Percentiles rank a stretch among this genome's conserved stretches.
Conservation (phyloP, 2,329 filamentous ascomycete species). For the Diaporthe aspalathi region DNA sequence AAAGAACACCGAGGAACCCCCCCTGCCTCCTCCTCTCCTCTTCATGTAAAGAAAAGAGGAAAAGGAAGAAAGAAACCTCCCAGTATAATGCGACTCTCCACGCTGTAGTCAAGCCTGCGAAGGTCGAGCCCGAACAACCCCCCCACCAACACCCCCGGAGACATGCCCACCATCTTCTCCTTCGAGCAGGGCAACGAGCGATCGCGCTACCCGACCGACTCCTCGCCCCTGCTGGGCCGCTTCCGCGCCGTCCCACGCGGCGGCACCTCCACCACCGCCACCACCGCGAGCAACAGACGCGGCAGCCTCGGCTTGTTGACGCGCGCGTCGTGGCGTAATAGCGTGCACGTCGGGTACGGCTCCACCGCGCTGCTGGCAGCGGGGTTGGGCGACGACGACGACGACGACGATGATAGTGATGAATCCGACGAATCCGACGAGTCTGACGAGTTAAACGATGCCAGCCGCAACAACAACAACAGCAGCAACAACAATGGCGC, state of each 20-base stretch:
- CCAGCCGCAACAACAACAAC: constrained; percentile 45
- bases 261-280: constrained; percentile 11
- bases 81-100: constrained; percentile 33
- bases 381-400: constrained; percentile 49
- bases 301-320: constrained; percentile 56
- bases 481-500: constrained; percentile 45
- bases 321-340: constrained; percentile 55
- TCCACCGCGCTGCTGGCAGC: constrained; percentile 58
- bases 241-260: constrained; percentile 70
- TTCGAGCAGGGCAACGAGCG: constrained; percentile 74
- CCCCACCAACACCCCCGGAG: constrained; percentile 31
- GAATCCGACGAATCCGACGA: constrained; percentile 45
- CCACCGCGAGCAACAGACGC: constrained; percentile 32
- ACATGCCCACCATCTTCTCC: constrained; percentile 74
- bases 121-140: constrained; percentile 30
- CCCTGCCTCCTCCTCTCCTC: neutral
- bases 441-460: no score
- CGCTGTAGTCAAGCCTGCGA: constrained; percentile 38
- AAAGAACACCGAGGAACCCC: neutral
- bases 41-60: neutral
- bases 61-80: neutral
- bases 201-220: constrained; percentile 59
- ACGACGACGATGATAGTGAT: no score
- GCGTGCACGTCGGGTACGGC: constrained; percentile 69
- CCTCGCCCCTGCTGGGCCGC: constrained; percentile 71